Evolutionary conservation across 371 early-diverging fungal genomes (phyloP).

Genomic region (Haplosporangium sp.): DNA sequence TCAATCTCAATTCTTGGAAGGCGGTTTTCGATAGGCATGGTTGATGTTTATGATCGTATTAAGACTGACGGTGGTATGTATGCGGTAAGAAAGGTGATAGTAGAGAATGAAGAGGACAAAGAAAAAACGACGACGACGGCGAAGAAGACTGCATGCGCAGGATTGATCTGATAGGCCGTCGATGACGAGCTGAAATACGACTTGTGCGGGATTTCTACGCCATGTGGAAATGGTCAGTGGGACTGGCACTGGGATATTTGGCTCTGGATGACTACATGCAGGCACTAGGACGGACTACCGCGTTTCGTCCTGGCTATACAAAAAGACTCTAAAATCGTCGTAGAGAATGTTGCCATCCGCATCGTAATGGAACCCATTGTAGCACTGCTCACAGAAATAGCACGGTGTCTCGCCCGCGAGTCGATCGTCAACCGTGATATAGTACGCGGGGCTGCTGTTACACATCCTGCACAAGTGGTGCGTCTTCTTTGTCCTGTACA

Average conservation of each 20-base stretch:
- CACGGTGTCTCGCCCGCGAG: slow-evolving; percentile 79
- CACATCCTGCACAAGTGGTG: slow-evolving; percentile 78
- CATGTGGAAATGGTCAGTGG: too few relatives aligned
- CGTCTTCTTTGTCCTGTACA: slow-evolving; percentile 44
- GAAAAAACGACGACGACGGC: not conserved
- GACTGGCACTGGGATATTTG: too few relatives aligned
- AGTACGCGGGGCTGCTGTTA: slow-evolving; percentile 69
- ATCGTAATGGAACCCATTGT: slow-evolving; percentile 76
- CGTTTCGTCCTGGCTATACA: slow-evolving; percentile 12
- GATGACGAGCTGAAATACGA: too few relatives aligned
- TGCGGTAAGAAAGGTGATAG: not conserved
- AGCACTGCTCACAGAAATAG: slow-evolving; percentile 83
- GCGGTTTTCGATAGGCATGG: slow-evolving; percentile 41
- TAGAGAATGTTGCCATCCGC: slow-evolving; percentile 63
- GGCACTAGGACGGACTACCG: not conserved
- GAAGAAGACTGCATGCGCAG: too few relatives aligned
- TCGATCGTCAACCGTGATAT: slow-evolving; percentile 76
- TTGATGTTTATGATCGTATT: not conserved
- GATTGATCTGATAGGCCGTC: too few relatives aligned
- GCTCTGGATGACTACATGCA: too few relatives aligned
- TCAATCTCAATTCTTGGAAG: slow-evolving; percentile 64
- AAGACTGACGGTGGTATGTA: not conserved
- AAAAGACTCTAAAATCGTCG: slow-evolving; percentile 53
- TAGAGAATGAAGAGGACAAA: not conserved
- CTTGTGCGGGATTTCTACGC: too few relatives aligned